phyloP scores from a whole-genome alignment of 352 stramenopile species.

The Pythium angustatum region DNA sequence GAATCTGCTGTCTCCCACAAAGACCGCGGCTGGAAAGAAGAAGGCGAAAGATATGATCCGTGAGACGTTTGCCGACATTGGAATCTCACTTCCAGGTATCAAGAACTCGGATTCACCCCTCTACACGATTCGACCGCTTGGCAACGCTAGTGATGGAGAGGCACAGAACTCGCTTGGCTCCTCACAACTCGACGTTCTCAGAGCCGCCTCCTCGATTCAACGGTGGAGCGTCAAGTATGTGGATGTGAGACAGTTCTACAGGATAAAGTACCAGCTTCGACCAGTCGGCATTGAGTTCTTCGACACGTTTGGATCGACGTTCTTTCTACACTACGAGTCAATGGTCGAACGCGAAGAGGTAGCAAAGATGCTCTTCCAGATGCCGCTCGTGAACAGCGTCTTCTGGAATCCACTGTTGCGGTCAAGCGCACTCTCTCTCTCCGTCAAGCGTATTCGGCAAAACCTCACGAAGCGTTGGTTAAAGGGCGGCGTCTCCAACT shows the following conservation, averaged over 20 bases:
- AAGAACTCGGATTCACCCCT: slow-evolving; percentile 39
- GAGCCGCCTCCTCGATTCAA: slow-evolving; percentile 11
- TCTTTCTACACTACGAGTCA: slow-evolving; percentile 73
- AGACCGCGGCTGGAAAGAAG: slow-evolving; percentile 36
- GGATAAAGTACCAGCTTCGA: slow-evolving; percentile 80
- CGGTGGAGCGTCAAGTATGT: slow-evolving; percentile 66
- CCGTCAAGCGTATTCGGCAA: slow-evolving; percentile 68
- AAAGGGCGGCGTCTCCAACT: slow-evolving; percentile 78
- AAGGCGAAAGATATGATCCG: slow-evolving; percentile 54
- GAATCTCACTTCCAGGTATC: slow-evolving; percentile 41
- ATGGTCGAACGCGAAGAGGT: slow-evolving; percentile 57
- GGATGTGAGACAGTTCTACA: slow-evolving; percentile 72
- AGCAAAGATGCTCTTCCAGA: slow-evolving; percentile 71
- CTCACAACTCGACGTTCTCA: background rate
- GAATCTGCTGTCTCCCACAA: slow-evolving; percentile 27
- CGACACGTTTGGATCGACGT: slow-evolving; percentile 63
- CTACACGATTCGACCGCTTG: slow-evolving; percentile 45
- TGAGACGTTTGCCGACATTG: slow-evolving; percentile 52
- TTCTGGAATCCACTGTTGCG: slow-evolving; percentile 78
- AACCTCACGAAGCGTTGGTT: slow-evolving; percentile 72
- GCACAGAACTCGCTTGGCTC: background rate
- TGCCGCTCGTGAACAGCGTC: slow-evolving; percentile 81
- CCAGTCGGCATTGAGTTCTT: slow-evolving; percentile 80
- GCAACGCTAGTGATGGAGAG: background rate
- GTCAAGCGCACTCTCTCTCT: slow-evolving; percentile 59